Base-by-base conservation (phyloP, 257 asterid species). In the Phtheirospermum japonicum region DNA sequence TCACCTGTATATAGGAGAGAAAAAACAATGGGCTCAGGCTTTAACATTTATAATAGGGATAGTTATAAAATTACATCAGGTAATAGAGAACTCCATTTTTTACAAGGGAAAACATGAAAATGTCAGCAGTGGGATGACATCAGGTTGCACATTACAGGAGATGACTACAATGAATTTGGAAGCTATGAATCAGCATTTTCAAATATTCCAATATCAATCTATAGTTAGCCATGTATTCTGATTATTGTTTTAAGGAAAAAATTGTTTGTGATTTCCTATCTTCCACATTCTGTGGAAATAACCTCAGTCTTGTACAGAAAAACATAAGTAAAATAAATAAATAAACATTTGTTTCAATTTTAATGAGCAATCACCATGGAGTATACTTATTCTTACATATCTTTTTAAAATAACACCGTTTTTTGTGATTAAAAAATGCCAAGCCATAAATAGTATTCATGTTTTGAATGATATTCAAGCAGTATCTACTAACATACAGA, bases 1-100 rank as follows among this genome's bases (percentile, higher is more conserved):
- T 92, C 99, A 80, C 97, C 99, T 89, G 83, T 34, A 74, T 63
- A 70, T 33, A 52, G 39, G 71, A 12, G 10, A 16, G 59, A n/a
- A 23, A 59, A 30, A 33, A 31, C 45, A 48, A 56, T 55, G 70
- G 14, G 17, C 46, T n/a, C n/a, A n/a, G n/a, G n/a, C n/a, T n/a
- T n/a, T n/a, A n/a, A n/a, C n/a, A n/a, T n/a, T n/a, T n/a, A n/a
- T n/a, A n/a, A n/a, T n/a, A n/a, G n/a, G n/a, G n/a, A n/a, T n/a
- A n/a, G n/a, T n/a, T n/a, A n/a, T n/a, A n/a, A n/a, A n/a, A n/a
- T n/a, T n/a, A n/a, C n/a, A n/a, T n/a, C n/a, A n/a, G n/a, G n/a
- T n/a, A n/a, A n/a, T n/a, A n/a, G n/a, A n/a, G n/a, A n/a, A n/a
- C n/a, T n/a, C n/a, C n/a, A n/a, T n/a, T n/a, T 62, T 56, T 40